A percentile compares a stretch with the other conserved stretches of the same genome.
Conservation (phyloP, 2,329 filamentous ascomycete species). For the Diaporthe aspalathi region DNA sequence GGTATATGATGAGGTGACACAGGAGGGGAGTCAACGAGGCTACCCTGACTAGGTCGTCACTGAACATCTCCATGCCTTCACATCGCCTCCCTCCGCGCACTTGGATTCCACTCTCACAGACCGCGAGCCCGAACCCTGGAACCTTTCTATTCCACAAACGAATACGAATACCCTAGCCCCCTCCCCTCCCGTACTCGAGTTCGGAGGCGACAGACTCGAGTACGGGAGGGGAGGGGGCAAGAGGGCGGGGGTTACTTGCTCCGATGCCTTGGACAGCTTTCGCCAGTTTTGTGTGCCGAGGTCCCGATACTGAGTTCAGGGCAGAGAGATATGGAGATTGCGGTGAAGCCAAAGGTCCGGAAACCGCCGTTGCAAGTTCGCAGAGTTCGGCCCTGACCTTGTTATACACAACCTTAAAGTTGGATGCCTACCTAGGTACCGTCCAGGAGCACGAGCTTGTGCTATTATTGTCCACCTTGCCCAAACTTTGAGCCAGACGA, state of each 20-base stretch:
- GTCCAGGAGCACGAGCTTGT: background rate
- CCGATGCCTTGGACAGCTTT: too few species aligned
- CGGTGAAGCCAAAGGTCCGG: background rate
- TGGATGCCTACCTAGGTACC: background rate
- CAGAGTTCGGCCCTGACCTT: background rate
- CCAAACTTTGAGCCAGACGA: background rate
- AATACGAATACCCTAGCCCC: conserved; percentile 3
- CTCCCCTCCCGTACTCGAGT: background rate
- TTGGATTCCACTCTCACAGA: background rate
- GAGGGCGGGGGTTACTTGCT: background rate
- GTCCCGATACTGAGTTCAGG: background rate
- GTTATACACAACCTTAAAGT: background rate
- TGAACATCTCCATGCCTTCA: background rate
- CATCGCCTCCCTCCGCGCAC: background rate
- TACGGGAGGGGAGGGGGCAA: background rate
- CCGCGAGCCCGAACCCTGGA: conserved; percentile 9
- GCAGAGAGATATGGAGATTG: background rate
- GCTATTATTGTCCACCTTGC: too few species aligned
- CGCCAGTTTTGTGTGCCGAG: background rate
- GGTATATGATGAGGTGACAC: background rate
- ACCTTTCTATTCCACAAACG: background rate
- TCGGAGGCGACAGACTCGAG: background rate
- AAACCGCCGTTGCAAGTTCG: too few species aligned
- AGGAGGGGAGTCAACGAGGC: background rate
- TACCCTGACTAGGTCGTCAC: background rate